Percentiles rank a stretch among this genome's conserved stretches.
Conservation (phyloP, 495 filamentous ascomycete genomes). For the Daldinia childiae region DNA sequence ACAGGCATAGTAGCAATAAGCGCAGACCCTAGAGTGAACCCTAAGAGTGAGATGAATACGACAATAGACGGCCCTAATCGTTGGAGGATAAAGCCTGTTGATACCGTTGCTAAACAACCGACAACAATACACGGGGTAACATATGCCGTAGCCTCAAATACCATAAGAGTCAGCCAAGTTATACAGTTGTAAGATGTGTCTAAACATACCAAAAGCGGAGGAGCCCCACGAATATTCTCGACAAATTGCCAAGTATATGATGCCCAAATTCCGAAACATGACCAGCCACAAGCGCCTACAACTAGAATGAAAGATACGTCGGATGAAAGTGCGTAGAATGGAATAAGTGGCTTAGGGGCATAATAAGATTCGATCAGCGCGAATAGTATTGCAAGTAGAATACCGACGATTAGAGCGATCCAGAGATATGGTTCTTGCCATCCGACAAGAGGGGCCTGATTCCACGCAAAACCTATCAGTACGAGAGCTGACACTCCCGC, state of each 20-base stretch:
- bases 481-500: constrained; percentile 62
- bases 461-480: constrained; percentile 66
- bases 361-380: constrained; percentile 56
- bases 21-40: constrained; percentile 55
- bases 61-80: constrained; percentile 52
- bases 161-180: constrained; percentile 2
- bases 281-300: constrained; percentile 64
- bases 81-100: constrained; percentile 56
- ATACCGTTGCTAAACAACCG: constrained; percentile 53
- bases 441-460: constrained; percentile 63
- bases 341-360: constrained; percentile 60
- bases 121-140: constrained; percentile 36
- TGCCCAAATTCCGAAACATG: constrained; percentile 65
- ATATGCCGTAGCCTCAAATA: constrained; percentile 35
- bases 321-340: constrained; percentile 54
- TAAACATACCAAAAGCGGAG: constrained; percentile 57
- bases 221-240: constrained; percentile 55
- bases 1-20: constrained; percentile 58
- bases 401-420: constrained; percentile 58
- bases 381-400: constrained; percentile 60
- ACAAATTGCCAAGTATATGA: constrained; percentile 67
- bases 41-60: constrained; percentile 59
- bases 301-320: constrained; percentile 61
- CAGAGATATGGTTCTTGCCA: constrained; percentile 64
- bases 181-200: constrained; percentile 45